phyloP scores from a whole-genome alignment of 1,139 yeast species.

The Kodamaea sp. region DNA sequence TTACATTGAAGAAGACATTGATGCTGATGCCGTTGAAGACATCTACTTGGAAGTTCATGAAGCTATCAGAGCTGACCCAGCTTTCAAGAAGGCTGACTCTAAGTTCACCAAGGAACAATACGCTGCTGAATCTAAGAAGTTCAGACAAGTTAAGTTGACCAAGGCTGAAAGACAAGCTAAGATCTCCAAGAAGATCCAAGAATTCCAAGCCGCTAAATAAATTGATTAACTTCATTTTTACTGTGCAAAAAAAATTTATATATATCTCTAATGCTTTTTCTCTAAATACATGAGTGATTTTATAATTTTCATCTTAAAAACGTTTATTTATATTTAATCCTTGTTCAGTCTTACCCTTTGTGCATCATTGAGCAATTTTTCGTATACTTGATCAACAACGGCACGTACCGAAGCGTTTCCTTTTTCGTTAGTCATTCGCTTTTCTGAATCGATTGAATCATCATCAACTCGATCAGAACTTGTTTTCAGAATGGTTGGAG shows the following conservation, averaged over 20 bases:
- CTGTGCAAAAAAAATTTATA: not conserved
- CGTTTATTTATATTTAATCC: no score
- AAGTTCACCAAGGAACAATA: conserved; percentile 96
- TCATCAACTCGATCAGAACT: conserved; percentile 23
- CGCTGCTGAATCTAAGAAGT: conserved; percentile 95
- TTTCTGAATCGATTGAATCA: conserved; percentile 29
- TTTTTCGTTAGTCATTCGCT: conserved; percentile 13
- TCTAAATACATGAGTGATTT: not conserved
- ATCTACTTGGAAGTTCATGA: conserved; percentile 93
- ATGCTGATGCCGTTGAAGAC: conserved; percentile 96
- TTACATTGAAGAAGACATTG: conserved; percentile 95
- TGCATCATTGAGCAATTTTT: conserved; percentile 63
- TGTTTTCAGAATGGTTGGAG: not conserved
- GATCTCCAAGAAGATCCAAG: conserved; percentile 89
- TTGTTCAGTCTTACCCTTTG: conserved; percentile 56
- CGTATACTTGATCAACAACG: conserved; percentile 64
- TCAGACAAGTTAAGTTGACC: conserved; percentile 85
- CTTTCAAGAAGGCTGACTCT: conserved; percentile 86
- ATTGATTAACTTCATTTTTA: conserved; percentile 9
- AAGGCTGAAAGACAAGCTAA: conserved; percentile 86
- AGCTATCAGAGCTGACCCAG: conserved; percentile 94
- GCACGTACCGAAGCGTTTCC: conserved; percentile 26
- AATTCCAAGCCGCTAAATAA: conserved; percentile 59
- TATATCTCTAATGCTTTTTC: not conserved
- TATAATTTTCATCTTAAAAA: no score